Evolutionary conservation across 2,329 filamentous ascomycete genomes (phyloP).

Genomic region (Monilinia aucupariae): DNA sequence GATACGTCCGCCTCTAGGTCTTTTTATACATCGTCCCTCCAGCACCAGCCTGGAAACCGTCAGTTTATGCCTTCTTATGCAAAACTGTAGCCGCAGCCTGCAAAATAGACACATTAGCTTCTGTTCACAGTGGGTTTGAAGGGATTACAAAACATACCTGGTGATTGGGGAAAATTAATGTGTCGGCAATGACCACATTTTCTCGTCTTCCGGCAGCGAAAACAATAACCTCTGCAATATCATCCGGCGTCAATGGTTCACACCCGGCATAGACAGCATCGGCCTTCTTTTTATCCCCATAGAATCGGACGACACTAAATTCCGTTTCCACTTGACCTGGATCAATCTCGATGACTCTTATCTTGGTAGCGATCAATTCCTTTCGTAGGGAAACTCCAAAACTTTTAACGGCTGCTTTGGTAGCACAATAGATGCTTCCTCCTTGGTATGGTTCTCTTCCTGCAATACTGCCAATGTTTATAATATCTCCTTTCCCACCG

Average conservation of each 20-base stretch:
- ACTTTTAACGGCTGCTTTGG: slow-evolving; percentile 79
- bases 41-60: slow-evolving; percentile 34
- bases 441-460: slow-evolving; percentile 80
- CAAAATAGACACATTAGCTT: neutral
- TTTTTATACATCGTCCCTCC: slow-evolving; percentile 33
- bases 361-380: slow-evolving; percentile 74
- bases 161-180: slow-evolving; percentile 80
- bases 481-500: slow-evolving; percentile 82
- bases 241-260: slow-evolving; percentile 80
- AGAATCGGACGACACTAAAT: slow-evolving; percentile 83
- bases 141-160: slow-evolving; percentile 54
- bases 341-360: slow-evolving; percentile 82
- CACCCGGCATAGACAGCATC: slow-evolving; percentile 80
- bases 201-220: slow-evolving; percentile 78
- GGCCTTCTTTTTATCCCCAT: slow-evolving; percentile 83
- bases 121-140: slow-evolving; percentile 31
- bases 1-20: neutral
- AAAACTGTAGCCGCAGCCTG: slow-evolving; percentile 41
- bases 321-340: slow-evolving; percentile 93
- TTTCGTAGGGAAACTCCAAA: slow-evolving; percentile 80
- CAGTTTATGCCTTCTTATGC: slow-evolving; percentile 38
- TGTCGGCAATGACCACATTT: slow-evolving; percentile 87
- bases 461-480: slow-evolving; percentile 92
- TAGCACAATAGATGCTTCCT: slow-evolving; percentile 88
- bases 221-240: slow-evolving; percentile 86